These are phyloP conservation scores for Hygrophoropsis aurantiaca DNA, from an alignment of 768 basidiomycete species.

Conservation along the genomic window DNA sequence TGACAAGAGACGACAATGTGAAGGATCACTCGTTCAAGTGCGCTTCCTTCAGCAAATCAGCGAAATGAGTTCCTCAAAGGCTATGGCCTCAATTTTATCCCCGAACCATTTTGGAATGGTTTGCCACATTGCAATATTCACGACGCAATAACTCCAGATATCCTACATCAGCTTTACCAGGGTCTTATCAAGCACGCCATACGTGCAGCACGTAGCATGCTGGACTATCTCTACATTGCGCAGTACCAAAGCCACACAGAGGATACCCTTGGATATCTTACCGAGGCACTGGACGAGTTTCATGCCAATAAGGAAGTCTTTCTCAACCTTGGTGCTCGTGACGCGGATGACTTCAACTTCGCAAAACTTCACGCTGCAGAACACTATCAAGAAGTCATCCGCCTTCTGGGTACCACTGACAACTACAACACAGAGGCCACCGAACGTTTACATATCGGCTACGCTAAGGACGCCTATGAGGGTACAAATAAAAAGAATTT, in stretches of 20 bases:
- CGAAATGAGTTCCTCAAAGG: too few species aligned
- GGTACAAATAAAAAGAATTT: conserved; percentile 35
- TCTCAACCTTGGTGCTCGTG: conserved; percentile 2
- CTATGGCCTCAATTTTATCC: too few species aligned
- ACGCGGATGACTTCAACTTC: conserved; percentile 12
- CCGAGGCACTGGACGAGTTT: conserved; percentile 9
- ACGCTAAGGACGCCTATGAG: conserved; percentile 36
- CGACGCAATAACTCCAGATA: conserved; percentile 18
- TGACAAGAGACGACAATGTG: too few species aligned
- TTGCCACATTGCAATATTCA: conserved; percentile 23
- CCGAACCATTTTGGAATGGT: conserved; percentile 18
- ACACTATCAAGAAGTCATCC: conserved; percentile 8
- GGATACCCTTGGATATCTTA: conserved; percentile 20
- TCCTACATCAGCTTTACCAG: conserved; percentile 27
- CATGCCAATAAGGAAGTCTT: conserved; percentile 16
- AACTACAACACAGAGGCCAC: conserved; percentile 35
- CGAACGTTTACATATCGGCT: conserved; percentile 36
- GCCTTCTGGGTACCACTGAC: conserved; percentile 33
- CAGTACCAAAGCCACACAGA: conserved; percentile 33
- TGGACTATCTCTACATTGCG: conserved; percentile 39
- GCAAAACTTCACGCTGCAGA: conserved; percentile 7
- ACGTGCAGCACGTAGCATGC: too few species aligned
- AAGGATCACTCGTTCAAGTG: too few species aligned
- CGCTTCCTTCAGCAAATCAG: too few species aligned
- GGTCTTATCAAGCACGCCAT: conserved; percentile 29